Evolutionary conservation across 768 basidiomycete genomes (phyloP).

Genomic region (Amanita brunnescens): DNA sequence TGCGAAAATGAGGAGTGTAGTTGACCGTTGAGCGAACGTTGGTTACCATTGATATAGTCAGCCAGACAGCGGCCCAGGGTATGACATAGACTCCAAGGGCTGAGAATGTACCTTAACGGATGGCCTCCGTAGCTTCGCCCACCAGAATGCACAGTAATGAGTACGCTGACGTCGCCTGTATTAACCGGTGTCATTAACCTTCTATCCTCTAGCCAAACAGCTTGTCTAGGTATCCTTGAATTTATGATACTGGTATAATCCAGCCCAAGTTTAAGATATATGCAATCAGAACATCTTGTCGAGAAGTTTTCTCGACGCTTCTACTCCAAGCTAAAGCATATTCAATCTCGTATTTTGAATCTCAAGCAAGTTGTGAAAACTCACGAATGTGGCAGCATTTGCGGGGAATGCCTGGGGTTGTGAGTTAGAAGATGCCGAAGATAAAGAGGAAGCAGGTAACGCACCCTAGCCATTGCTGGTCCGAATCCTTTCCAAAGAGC

Average conservation of each 20-base stretch:
- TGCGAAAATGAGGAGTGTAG: too few relatives aligned
- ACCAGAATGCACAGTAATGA: too few relatives aligned
- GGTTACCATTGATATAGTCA: too few relatives aligned
- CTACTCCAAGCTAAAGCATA: slow-evolving; percentile 71
- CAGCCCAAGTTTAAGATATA: not conserved
- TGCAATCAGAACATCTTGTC: slow-evolving; percentile 47
- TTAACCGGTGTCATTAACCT: not conserved
- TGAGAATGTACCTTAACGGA: too few relatives aligned
- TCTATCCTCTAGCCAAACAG: not conserved
- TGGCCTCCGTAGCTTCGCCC: too few relatives aligned
- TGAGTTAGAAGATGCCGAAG: not conserved
- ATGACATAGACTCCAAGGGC: too few relatives aligned
- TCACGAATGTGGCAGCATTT: slow-evolving; percentile 89
- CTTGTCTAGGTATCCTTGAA: too few relatives aligned
- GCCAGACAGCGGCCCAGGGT: too few relatives aligned
- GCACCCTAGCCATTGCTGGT: slow-evolving; percentile 88
- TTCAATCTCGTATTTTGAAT: not conserved
- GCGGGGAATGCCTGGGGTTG: slow-evolving; percentile 83
- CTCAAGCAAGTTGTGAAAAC: slow-evolving; percentile 21
- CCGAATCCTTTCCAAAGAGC: slow-evolving; percentile 98
- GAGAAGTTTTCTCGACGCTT: slow-evolving; percentile 78
- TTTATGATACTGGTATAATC: not conserved
- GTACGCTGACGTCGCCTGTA: too few relatives aligned
- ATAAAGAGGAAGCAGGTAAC: slow-evolving; percentile 14
- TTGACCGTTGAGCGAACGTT: too few relatives aligned